Percentiles rank a stretch among this genome's conserved stretches.
These are phyloP conservation scores for Suhomyces prunicola DNA, from an alignment of 805 yeast species.

Conservation along the genomic window DNA sequence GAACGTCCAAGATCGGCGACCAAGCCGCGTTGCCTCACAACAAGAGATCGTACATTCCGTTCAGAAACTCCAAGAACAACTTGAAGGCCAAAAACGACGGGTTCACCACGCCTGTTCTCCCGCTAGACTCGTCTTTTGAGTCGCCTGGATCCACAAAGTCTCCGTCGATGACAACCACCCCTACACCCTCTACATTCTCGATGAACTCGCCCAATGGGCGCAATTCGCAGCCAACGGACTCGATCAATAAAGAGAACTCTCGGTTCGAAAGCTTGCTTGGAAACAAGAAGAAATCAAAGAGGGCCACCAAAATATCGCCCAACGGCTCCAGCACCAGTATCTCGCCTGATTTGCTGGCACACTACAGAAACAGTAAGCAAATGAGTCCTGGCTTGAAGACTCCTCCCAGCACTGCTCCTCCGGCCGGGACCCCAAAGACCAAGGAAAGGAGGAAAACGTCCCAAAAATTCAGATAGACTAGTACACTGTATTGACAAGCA, in stretches of 20 bases:
- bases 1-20: slow-evolving; percentile 18
- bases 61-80: slow-evolving; percentile 30
- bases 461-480: slow-evolving; percentile 18
- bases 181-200: slow-evolving; percentile 7
- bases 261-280: slow-evolving; percentile 27
- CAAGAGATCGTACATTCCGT: slow-evolving; percentile 41
- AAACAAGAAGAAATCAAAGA: slow-evolving; percentile 22
- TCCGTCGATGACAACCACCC: slow-evolving; percentile 3
- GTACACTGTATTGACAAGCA: no score
- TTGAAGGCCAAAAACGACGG: slow-evolving; percentile 8
- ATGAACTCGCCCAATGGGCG: slow-evolving; percentile 1
- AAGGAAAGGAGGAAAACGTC: slow-evolving; percentile 18
- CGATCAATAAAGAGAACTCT: slow-evolving; percentile 10
- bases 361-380: slow-evolving; percentile 9
- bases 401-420: slow-evolving; percentile 9
- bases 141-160: slow-evolving; percentile 13
- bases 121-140: slow-evolving; percentile 20
- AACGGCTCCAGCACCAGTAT: slow-evolving; percentile 9
- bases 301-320: slow-evolving; percentile 13
- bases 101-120: slow-evolving; percentile 21
- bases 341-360: slow-evolving; percentile 14
- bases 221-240: neutral
- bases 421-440: slow-evolving; percentile 9
- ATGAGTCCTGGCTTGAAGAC: slow-evolving; percentile 5
- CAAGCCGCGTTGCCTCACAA: slow-evolving; percentile 11